Base-by-base conservation (phyloP, 163 green algal species). In the Prototheca cutis region DNA sequence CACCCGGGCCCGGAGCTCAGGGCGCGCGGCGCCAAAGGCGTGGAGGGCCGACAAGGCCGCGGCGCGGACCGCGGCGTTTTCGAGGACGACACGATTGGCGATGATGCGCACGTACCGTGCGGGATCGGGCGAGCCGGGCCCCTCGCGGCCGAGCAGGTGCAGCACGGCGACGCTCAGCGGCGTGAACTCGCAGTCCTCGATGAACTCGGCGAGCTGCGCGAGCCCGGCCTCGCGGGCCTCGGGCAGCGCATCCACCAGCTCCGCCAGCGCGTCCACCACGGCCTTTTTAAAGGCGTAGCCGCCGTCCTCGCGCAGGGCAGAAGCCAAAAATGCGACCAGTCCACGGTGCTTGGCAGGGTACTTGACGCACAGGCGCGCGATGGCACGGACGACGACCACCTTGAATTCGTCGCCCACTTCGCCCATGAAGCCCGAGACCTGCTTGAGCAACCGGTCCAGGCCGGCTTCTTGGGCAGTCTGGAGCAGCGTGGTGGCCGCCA, bases 161-260 rank as follows among this genome's bases (percentile, higher is more conserved):
- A 98, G 77, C 53, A 97, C 90, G 78, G 97, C 87, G 3, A 84
- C 84, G 39, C 81, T 91, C 29, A 99, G 87, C 76, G 88, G 93
- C 0, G 90, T 97, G 78, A 99, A 99, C 75, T 99, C 93, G 76
- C 93, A 99, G 76, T 99, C 93, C 80, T 99, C 93, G 45, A 99
- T 99, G 83, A 99, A 99, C 80, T 99, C 93, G 57, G 87, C 97
- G 48, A 99, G 77, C 76, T 97, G 90, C 5, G 69, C 76, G 53
- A 99, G 81, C 2, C 87, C 93, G n/a, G 82, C 72, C 74, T 98
- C 93, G 71, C 95, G 96, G 52, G 93, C 84, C 33, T 98, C 93
- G 6, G 93, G 88, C 55, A 97, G 94, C 55, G 93, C 86, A 47
- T 75, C 71, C 53, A 92, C 73, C 32, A 90, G 76, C 40, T 90